A percentile compares a stretch with the other conserved stretches of the same genome.
Conservation (phyloP, 1,284 basidiomycete genomes). For the Ceratobasidium sp. region DNA sequence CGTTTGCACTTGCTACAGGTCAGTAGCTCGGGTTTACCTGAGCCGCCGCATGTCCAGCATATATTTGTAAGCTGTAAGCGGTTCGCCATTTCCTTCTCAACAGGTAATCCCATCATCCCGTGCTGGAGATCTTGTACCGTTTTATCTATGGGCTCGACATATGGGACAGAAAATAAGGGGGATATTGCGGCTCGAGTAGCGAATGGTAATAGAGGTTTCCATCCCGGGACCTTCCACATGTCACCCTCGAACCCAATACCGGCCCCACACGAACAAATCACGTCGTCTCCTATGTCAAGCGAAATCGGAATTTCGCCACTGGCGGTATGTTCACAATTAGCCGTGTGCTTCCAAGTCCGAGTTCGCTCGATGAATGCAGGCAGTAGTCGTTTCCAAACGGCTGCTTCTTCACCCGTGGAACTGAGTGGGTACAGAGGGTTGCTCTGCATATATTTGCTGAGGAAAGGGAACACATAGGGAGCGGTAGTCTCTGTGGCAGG, state of each 20-base stretch:
- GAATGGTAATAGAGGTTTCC: constrained; percentile 23
- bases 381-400: constrained; percentile 28
- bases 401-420: constrained; percentile 5
- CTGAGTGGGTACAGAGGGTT: neutral
- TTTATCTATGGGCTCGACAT: neutral
- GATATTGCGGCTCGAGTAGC: constrained; percentile 36
- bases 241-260: constrained; percentile 8
- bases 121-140: neutral
- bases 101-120: neutral
- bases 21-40: no score
- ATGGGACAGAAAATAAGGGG: constrained; percentile 10
- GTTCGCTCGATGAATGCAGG: constrained; percentile 30
- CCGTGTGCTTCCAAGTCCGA: constrained; percentile 20
- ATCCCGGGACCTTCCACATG: constrained; percentile 1
- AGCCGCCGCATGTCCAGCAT: constrained; percentile 11
- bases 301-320: neutral
- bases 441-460: no score
- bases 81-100: neutral
- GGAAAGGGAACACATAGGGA: no score
- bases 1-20: no score
- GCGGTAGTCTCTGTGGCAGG: neutral
- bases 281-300: neutral
- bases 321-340: constrained; percentile 19
- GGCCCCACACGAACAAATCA: constrained; percentile 15
- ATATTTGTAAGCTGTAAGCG: neutral